phyloP scores from a whole-genome alignment of 352 stramenopile species.

The Pythium myriotylum region DNA sequence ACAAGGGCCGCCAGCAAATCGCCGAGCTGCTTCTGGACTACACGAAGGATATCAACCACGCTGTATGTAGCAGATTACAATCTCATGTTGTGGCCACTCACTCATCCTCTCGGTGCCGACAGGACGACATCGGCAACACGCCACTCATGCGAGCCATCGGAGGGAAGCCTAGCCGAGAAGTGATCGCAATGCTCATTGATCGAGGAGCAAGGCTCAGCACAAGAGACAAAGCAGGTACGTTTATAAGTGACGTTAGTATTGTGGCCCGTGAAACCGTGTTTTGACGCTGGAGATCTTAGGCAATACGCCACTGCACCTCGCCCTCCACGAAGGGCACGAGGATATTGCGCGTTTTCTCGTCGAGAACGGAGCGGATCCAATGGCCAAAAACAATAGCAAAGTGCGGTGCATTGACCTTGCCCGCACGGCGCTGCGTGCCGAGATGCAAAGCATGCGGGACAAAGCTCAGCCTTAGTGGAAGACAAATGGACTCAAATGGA shows the following conservation, averaged over 20 bases:
- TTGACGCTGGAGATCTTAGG: constrained; percentile 25
- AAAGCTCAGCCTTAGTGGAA: constrained; percentile 7
- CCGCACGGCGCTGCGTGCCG: constrained; percentile 44
- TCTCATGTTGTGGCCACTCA: neutral
- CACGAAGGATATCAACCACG: constrained; percentile 64
- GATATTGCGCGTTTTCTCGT: constrained; percentile 63
- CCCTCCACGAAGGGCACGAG: constrained; percentile 64
- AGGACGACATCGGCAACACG: constrained; percentile 70
- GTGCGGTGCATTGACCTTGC: constrained; percentile 60
- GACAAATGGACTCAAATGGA: neutral
- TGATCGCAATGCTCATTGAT: constrained; percentile 66
- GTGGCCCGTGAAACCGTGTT: too few species aligned
- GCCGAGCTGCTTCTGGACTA: constrained; percentile 69
- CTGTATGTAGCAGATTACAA: constrained; percentile 31
- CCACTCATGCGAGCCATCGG: constrained; percentile 64
- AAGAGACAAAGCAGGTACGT: constrained; percentile 45
- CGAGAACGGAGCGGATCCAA: constrained; percentile 53
- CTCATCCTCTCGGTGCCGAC: neutral
- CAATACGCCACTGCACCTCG: constrained; percentile 73
- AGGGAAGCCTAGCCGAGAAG: constrained; percentile 55
- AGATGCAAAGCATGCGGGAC: constrained; percentile 31
- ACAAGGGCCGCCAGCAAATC: constrained; percentile 72
- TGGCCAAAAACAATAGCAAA: constrained; percentile 61
- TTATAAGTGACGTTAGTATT: neutral
- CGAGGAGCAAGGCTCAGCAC: constrained; percentile 59